Conservation (phyloP, 306 rosid genomes). For the Lathyrus tuberosus region DNA sequence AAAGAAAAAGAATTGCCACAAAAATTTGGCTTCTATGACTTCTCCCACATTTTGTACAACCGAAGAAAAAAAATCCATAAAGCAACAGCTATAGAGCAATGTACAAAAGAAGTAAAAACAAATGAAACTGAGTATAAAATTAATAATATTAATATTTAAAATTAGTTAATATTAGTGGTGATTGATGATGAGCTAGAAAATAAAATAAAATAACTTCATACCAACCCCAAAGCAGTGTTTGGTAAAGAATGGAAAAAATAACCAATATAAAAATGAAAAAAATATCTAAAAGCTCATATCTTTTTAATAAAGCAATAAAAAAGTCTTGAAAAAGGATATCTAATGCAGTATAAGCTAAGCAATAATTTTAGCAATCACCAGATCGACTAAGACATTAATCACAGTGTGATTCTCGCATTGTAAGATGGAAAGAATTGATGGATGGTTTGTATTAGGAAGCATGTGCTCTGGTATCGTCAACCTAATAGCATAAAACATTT, state of each 20-base stretch:
- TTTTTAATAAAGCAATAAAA: constrained; percentile 9
- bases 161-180: neutral
- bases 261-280: neutral
- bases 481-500: constrained; percentile 50
- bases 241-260: constrained; percentile 5
- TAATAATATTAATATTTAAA: constrained; percentile 1
- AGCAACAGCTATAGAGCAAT: constrained; percentile 1
- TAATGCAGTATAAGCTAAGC: constrained; percentile 31
- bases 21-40: neutral
- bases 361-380: constrained; percentile 51
- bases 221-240: constrained; percentile 12
- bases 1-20: constrained; percentile 15
- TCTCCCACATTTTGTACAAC: constrained; percentile 21
- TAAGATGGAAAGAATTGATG: constrained; percentile 67
- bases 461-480: constrained; percentile 69
- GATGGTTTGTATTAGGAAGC: constrained; percentile 87
- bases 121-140: neutral
- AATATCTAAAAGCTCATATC: neutral
- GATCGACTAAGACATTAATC: constrained; percentile 78
- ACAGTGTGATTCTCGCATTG: constrained; percentile 75
- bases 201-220: neutral
- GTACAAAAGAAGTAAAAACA: constrained; percentile 1
- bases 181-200: neutral
- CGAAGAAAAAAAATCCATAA: constrained; percentile 6
- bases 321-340: neutral